Evolutionary conservation across 805 yeast genomes (phyloP), one percentile per base, ranked within the genome.

Genomic region (Clavispora fructus): DNA sequence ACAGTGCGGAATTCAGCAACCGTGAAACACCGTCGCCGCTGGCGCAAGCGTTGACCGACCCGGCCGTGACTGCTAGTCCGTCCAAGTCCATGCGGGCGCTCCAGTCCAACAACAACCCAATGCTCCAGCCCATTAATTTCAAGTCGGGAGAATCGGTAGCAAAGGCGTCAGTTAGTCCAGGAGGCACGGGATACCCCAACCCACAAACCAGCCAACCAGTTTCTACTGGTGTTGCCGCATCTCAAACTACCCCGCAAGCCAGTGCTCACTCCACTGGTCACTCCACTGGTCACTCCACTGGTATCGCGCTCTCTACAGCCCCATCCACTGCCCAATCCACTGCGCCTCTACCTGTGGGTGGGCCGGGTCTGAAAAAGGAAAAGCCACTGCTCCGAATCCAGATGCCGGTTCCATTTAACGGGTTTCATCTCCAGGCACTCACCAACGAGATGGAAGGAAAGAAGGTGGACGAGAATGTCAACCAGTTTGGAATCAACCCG

Each of bases 341-440:
- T 13, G n/a, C 31, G 10, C 31, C n/a, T 19, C 23, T 4, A 19
- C 6, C 31, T 12, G 31, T 13, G n/a, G 12, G n/a, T 29, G 31
- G 31, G 16, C 16, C 17, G 10, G 17, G 16, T 16, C 59, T 63
- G 40, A 68, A 68, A 39, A 66, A 76, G 35, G 74, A 75, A 30
- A 74, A 79, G 48, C 81, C 83, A 1, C 75, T 82, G 31, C 63
- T 83, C 39, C 79, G 80, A 49, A 71, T 85, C 17, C 90, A 85
- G 59, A 85, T 85, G 90, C 92, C 91, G 4, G 74, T 80, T 3
- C 91, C 92, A 1, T 74, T 82, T 0, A 62, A 58, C 44, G 55
- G 69, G 2, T 49, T 67, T 27, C 62, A 61, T 42, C 57, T 54
- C 10, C 58, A 71, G 39, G 66, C 73, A n/a, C 60, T 71, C 50